Conservation (phyloP, 305 asterid species). For the Fraxinus sp. region DNA sequence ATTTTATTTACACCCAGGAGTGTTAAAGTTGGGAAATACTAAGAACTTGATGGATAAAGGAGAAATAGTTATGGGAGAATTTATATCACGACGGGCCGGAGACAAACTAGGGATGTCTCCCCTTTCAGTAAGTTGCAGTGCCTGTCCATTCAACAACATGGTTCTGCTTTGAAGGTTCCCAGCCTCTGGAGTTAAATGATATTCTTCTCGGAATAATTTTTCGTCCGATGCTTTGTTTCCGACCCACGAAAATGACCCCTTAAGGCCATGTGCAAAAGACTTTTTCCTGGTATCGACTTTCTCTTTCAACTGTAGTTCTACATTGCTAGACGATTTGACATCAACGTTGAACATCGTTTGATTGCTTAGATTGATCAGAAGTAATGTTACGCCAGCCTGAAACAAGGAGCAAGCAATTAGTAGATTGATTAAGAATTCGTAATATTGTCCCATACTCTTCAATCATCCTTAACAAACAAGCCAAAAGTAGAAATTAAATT, state of each 20-base stretch:
- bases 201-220: slow-evolving; percentile 58
- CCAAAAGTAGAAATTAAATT: not conserved
- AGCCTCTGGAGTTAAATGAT: slow-evolving; percentile 62
- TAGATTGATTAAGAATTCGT: not conserved
- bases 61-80: slow-evolving; percentile 44
- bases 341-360: slow-evolving; percentile 43
- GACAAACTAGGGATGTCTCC: slow-evolving; percentile 52
- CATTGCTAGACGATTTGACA: slow-evolving; percentile 35
- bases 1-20: slow-evolving; percentile 57
- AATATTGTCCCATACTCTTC: not conserved
- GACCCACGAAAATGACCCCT: slow-evolving; percentile 64
- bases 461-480: not conserved
- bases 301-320: slow-evolving; percentile 19
- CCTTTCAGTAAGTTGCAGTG: slow-evolving; percentile 39
- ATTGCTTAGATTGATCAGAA: slow-evolving; percentile 77
- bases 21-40: slow-evolving; percentile 52
- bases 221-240: slow-evolving; percentile 65
- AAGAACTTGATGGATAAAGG: slow-evolving; percentile 73
- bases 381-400: slow-evolving; percentile 72
- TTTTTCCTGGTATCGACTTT: slow-evolving; percentile 25
- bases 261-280: slow-evolving; percentile 44
- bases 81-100: slow-evolving; percentile 35
- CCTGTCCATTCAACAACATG: slow-evolving; percentile 60
- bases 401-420: slow-evolving; percentile 13
- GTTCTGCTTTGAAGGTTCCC: slow-evolving; percentile 53